Evolutionary conservation across 768 basidiomycete genomes (phyloP).

Genomic region (Gyrodon lividus): DNA sequence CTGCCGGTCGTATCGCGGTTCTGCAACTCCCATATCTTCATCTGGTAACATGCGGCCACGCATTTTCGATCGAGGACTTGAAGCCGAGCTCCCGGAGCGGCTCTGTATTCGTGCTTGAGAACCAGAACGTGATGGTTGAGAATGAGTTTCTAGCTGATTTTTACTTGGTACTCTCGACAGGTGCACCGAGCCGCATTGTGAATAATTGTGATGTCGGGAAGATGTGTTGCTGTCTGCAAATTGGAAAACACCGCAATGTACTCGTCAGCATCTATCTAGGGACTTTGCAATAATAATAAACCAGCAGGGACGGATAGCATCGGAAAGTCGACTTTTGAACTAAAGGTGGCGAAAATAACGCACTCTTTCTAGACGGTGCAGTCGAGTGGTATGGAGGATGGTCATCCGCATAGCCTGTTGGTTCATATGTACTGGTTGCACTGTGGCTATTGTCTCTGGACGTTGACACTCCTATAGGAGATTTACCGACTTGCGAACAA

Average conservation of each 20-base stretch:
- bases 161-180: slow-evolving; percentile 39
- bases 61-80: slow-evolving; percentile 44
- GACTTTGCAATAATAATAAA: background rate
- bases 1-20: slow-evolving; percentile 24
- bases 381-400: slow-evolving; percentile 26
- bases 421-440: background rate
- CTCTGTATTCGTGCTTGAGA: slow-evolving; percentile 48
- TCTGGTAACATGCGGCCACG: slow-evolving; percentile 42
- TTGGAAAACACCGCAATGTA: slow-evolving; percentile 1
- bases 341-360: slow-evolving; percentile 28
- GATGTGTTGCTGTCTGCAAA: slow-evolving; percentile 29
- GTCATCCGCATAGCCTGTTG: background rate
- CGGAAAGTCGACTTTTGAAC: background rate
- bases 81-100: slow-evolving; percentile 45
- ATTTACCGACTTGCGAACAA: slow-evolving; percentile 48
- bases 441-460: background rate
- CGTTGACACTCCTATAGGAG: background rate
- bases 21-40: slow-evolving; percentile 31
- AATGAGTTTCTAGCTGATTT: slow-evolving; percentile 29
- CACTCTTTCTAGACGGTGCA: slow-evolving; percentile 37
- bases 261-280: slow-evolving; percentile 2
- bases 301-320: background rate
- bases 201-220: slow-evolving; percentile 27
- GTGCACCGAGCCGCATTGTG: slow-evolving; percentile 33
- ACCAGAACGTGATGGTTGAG: slow-evolving; percentile 32